phyloP scores from a whole-genome alignment of 2,329 filamentous ascomycete species.

The Emericellopsis cladophorae region DNA sequence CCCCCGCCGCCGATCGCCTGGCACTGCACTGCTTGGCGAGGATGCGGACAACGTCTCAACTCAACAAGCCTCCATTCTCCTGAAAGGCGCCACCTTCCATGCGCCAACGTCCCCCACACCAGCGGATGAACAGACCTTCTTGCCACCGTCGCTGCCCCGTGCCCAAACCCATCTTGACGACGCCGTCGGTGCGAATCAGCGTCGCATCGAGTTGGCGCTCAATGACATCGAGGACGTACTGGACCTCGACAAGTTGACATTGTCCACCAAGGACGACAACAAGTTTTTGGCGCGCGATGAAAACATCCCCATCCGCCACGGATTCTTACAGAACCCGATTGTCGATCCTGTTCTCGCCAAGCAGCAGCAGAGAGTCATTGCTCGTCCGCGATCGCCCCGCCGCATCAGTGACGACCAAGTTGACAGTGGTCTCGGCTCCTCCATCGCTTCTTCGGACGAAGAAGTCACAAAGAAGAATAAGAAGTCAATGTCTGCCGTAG shows the following conservation, averaged over 20 bases:
- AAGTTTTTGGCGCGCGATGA: constrained; percentile 33
- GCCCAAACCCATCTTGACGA: constrained; percentile 60
- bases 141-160: constrained; percentile 45
- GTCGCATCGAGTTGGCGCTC: constrained; percentile 55
- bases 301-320: constrained; percentile 45
- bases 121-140: constrained; percentile 25
- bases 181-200: constrained; percentile 56
- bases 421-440: constrained; percentile 82
- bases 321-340: constrained; percentile 44
- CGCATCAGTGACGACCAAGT: constrained; percentile 57
- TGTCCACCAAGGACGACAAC: constrained; percentile 19
- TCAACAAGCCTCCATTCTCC: constrained; percentile 32
- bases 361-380: constrained; percentile 31
- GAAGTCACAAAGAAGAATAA: constrained; percentile 26
- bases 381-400: constrained; percentile 42
- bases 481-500: constrained; percentile 26
- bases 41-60: constrained; percentile 18
- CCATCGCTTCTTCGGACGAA: constrained; percentile 42
- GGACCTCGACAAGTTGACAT: constrained; percentile 27
- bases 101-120: constrained; percentile 34
- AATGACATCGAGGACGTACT: constrained; percentile 53
- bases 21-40: constrained; percentile 21
- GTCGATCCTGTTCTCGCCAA: constrained; percentile 33
- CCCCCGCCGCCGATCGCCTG: constrained; percentile 31
- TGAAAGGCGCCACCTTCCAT: constrained; percentile 59